A percentile compares a stretch with the other conserved stretches of the same genome.
phyloP scores from a whole-genome alignment of 1,284 basidiomycete genomes.

The Termitomyces sp. region DNA sequence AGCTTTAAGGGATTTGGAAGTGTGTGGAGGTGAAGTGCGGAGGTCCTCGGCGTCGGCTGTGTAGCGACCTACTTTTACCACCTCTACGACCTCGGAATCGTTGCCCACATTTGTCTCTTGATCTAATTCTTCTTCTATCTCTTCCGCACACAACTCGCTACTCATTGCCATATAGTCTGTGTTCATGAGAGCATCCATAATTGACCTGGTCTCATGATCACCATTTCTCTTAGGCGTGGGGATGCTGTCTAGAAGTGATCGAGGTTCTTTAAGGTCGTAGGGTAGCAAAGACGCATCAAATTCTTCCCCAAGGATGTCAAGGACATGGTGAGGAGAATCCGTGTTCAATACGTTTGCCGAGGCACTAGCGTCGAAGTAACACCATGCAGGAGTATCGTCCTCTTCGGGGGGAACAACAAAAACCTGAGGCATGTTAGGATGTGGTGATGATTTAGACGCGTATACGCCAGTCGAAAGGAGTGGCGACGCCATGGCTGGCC shows the following conservation, averaged over 20 bases:
- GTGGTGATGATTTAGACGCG: slow-evolving; percentile 4
- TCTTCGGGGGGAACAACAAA: slow-evolving; percentile 70
- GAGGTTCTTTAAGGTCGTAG: slow-evolving; percentile 7
- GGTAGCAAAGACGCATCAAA: slow-evolving; percentile 12
- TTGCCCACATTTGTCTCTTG: slow-evolving; percentile 21
- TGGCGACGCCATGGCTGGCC: slow-evolving; percentile 13
- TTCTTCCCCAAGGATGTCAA: slow-evolving; percentile 19
- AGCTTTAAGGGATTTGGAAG: slow-evolving; percentile 48
- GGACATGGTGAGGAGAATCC: slow-evolving; percentile 5
- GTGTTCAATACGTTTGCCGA: not conserved
- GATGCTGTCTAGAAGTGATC: slow-evolving; percentile 18
- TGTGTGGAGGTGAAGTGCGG: slow-evolving; percentile 29
- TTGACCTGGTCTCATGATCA: slow-evolving; percentile 18
- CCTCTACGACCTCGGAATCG: slow-evolving; percentile 60
- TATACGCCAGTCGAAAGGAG: slow-evolving; percentile 10
- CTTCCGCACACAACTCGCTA: slow-evolving; percentile 16
- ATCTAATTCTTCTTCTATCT: slow-evolving; percentile 24
- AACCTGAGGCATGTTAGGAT: slow-evolving; percentile 50
- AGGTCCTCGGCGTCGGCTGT: slow-evolving; percentile 19
- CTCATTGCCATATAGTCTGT: slow-evolving; percentile 21
- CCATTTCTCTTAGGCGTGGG: slow-evolving; percentile 23
- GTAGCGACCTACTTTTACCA: slow-evolving; percentile 54
- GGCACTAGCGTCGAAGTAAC: slow-evolving; percentile 56
- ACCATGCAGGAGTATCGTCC: slow-evolving; percentile 58
- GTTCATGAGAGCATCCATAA: slow-evolving; percentile 25